Base-by-base conservation (phyloP, 78 protist genomes). In the Dictyostelium firmibasis region DNA sequence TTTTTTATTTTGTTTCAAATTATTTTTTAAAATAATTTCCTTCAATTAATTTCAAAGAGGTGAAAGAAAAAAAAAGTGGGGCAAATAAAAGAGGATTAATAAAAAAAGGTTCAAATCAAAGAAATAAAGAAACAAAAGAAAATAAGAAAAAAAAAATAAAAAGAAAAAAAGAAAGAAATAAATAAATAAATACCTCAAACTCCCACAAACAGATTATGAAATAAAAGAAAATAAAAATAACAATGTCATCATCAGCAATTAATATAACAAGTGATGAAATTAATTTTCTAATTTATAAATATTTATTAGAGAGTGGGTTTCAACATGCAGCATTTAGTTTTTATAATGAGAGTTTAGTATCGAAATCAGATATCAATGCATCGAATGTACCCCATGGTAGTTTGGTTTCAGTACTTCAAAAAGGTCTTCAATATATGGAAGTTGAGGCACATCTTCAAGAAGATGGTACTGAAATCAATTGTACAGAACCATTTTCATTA, bases 361-460 rank as follows among this genome's bases (percentile, higher is more conserved):
- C 83, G 6, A 81, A 92, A 81, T 44, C 97, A n/a, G 91, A 83
- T 43, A 87, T 97, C 35, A 91, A 82, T 44, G 88, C 92, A 33
- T 41, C 88, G 1, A 97, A 91, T 14, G 97, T 98, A 14, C 98
- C 99, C 10, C 97, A 98, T 5, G 99, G 99, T 23, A 85, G 95
- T 6, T 91, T 99, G 29, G 70, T 99, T 31, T 88, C 98, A 18
- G 70, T 97, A 6, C 38, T 99, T 11, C 99, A 98, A 81, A 98
- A 98, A 84, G 99, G 99, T 1, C 41, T 98, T 23, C 99, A 94
- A 64, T 98, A 98, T 74, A n/a, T 50, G n/a, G 98, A 98, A n/a
- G 95, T 98, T 2, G 99, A 98, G 81, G 85, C 97, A 14, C 98
- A 97, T 67, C 18, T 97, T 3, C 94, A 62, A 64, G 92, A 97